Evolutionary conservation across 805 yeast genomes (phyloP).

Genomic region (Naumovozyma baii): DNA sequence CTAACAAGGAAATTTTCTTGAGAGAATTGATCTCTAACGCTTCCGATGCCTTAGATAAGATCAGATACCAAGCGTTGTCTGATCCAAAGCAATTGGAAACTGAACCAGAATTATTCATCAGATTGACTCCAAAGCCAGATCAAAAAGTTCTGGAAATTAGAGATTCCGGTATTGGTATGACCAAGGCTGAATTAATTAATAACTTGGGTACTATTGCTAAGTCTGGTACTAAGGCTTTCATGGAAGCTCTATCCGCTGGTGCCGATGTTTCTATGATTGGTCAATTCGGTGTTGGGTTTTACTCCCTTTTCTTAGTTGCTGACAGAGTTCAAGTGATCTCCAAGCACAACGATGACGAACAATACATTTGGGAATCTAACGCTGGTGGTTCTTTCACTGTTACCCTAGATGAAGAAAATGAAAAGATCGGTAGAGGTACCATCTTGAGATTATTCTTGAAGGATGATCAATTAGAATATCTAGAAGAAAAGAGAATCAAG

Average conservation of each 20-base stretch:
- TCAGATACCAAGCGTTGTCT: constrained; percentile 90
- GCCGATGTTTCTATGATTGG: constrained; percentile 99
- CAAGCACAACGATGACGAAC: constrained; percentile 98
- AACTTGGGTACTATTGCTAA: constrained; percentile 99
- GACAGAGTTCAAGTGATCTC: constrained; percentile 98
- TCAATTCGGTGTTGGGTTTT: constrained; percentile 99
- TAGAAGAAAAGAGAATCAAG: constrained; percentile 98
- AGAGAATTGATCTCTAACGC: constrained; percentile 99
- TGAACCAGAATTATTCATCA: constrained; percentile 93
- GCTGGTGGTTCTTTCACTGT: constrained; percentile 99
- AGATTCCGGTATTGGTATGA: constrained; percentile 99
- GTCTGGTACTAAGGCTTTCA: constrained; percentile 98
- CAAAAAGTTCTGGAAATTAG: constrained; percentile 90
- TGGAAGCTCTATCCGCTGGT: constrained; percentile 99
- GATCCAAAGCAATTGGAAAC: constrained; percentile 87
- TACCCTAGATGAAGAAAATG: constrained; percentile 79
- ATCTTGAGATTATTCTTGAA: constrained; percentile 90
- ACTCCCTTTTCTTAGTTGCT: constrained; percentile 97
- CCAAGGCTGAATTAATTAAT: constrained; percentile 97
- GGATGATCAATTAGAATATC: constrained; percentile 97
- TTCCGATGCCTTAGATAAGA: constrained; percentile 97
- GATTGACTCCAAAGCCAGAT: constrained; percentile 96
- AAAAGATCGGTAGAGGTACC: constrained; percentile 90
- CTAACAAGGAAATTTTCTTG: constrained; percentile 97
- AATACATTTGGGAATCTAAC: constrained; percentile 98